These are phyloP conservation scores for Emiliania huxleyi DNA, from an alignment of 78 protist species.

Conservation along the genomic window DNA sequence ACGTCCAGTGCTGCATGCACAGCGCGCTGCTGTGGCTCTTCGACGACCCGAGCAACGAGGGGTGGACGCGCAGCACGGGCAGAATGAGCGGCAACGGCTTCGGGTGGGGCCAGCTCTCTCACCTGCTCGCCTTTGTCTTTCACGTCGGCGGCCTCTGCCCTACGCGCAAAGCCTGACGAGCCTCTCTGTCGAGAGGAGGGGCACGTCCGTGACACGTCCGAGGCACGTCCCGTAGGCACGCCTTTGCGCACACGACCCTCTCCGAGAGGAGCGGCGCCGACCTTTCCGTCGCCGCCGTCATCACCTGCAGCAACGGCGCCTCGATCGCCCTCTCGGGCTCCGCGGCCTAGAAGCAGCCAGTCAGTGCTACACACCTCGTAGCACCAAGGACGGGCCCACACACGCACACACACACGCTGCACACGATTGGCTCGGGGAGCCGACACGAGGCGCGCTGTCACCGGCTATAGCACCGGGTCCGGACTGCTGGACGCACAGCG, in stretches of 20 bases:
- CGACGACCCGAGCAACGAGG: neutral
- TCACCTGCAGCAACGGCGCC: neutral
- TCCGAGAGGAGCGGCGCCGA: conserved; percentile 1
- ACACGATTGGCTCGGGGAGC: no score
- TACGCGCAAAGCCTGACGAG: no score
- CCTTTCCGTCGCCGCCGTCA: neutral
- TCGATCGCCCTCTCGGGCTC: neutral
- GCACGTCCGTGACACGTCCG: no score
- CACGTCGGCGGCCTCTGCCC: neutral
- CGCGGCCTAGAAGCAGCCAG: no score
- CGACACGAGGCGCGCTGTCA: no score
- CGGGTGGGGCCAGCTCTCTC: conserved; percentile 33
- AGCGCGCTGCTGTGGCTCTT: conserved; percentile 22
- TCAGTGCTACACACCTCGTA: no score
- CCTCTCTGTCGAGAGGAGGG: no score
- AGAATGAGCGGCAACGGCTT: conserved; percentile 7
- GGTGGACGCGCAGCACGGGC: neutral
- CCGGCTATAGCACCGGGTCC: no score
- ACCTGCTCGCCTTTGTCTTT: conserved; percentile 5
- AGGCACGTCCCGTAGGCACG: no score
- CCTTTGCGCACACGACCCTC: neutral
- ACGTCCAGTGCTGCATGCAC: neutral
- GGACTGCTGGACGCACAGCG: no score
- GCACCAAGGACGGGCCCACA: no score
- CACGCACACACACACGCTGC: no score